A percentile compares a stretch with the other conserved stretches of the same genome.
Evolutionary conservation across 73 alveolate species (phyloP).

Genomic region (Paramecium tetraurelia): DNA sequence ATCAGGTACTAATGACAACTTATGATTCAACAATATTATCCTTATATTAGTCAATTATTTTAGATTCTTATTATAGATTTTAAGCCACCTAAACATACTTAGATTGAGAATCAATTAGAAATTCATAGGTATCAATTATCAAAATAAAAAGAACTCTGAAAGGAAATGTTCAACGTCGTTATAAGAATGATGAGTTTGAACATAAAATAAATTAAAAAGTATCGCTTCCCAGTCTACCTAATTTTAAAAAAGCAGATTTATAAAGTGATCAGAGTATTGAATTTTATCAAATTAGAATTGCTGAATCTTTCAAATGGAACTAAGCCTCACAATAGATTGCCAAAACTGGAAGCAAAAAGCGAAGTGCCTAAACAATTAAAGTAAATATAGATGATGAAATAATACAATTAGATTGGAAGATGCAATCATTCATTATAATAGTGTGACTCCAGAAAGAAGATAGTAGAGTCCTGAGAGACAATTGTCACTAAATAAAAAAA

Average conservation of each 20-base stretch:
- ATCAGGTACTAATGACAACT: neutral
- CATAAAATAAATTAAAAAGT: neutral
- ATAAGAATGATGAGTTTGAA: neutral
- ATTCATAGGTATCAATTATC: neutral
- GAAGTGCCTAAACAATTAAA: neutral
- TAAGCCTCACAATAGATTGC: neutral
- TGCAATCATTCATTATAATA: neutral
- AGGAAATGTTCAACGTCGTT: neutral
- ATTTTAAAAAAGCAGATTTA: neutral
- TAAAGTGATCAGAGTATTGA: neutral
- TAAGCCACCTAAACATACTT: neutral
- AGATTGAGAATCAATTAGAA: neutral
- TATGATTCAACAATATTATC: neutral
- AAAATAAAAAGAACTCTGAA: neutral
- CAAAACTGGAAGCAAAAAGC: slow-evolving; percentile 19
- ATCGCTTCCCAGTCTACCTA: neutral
- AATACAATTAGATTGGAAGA: neutral
- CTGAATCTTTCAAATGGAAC: neutral
- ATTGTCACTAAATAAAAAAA: neutral
- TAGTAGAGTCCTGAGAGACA: slow-evolving; percentile 33
- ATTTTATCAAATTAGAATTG: neutral
- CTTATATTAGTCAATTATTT: neutral
- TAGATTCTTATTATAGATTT: neutral
- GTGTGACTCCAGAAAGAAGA: slow-evolving; percentile 34
- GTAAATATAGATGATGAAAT: neutral